Base-by-base conservation (phyloP, 345 rosid genomes). In the Rhodamnia rubescens region DNA sequence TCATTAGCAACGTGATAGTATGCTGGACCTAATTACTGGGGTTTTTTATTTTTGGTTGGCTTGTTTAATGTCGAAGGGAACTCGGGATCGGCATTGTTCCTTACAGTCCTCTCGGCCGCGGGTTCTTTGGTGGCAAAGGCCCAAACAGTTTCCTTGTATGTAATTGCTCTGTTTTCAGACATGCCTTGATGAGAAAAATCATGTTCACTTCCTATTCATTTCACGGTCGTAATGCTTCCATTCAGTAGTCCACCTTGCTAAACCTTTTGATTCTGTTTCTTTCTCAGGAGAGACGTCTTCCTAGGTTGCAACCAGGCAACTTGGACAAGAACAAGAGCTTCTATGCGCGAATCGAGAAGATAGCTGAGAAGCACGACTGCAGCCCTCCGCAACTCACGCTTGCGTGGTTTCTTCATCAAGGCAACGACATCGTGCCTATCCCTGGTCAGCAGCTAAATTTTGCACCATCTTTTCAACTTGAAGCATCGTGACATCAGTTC, bases 331-430 rank as follows among this genome's bases (percentile, higher is more conserved):
- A 86, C 81, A 91, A 86, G 74, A 58, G 52, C 18, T 40, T 92
- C 8, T 90, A 90, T 74, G 40, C 53, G n/a, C 44, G 88, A 55
- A 8, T 89, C 3, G 85, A 89, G 84, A 84, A 88, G 53, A 40
- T 89, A 61, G 91, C 92, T 7, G 42, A 53, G n/a, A 88, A 89
- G 84, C 82, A 87, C n/a, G 57, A 83, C 74, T 92, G 93, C 83
- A 83, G 44, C 18, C 84, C 94, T 24, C 85, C 87, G 49, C 92
- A 91, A 82, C 91, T 91, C 21, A 90, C 92, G 20, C 91, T 91
- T 82, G 88, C 92, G 1, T 90, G 94, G 92, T 74, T 89, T 83
- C 91, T 90, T 47, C 87, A 89, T 49, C 91, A 90, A 85, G 91
- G 92, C 32, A 87, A 89, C 26, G 90, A 90, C 57, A 87, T 89